Evolutionary conservation across 495 filamentous ascomycete species (phyloP).

Genomic region (Aspergillus taichungensis): DNA sequence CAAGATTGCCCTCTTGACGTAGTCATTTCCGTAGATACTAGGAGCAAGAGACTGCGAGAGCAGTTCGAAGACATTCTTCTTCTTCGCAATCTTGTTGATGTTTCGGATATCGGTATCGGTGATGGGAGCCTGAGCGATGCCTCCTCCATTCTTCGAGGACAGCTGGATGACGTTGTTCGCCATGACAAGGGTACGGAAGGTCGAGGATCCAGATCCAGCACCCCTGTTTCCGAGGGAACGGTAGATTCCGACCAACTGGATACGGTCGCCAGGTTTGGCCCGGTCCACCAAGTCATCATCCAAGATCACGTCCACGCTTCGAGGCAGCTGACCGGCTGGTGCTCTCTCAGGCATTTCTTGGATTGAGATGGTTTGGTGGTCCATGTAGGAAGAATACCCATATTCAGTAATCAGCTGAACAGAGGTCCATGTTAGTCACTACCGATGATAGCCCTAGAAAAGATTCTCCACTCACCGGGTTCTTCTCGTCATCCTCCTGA

Average conservation of each 20-base stretch:
- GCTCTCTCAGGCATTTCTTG: conserved; percentile 99
- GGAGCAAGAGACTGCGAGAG: conserved; percentile 96
- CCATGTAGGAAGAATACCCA: conserved; percentile 88
- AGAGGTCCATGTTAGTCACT: conserved; percentile 7
- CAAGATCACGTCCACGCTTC: conserved; percentile 94
- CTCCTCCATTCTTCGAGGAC: conserved; percentile 92
- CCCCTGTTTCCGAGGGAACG: conserved; percentile 91
- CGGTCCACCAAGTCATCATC: conserved; percentile 95
- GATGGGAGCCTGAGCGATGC: conserved; percentile 82
- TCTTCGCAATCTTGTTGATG: conserved; percentile 96
- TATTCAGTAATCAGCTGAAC: conserved; percentile 79
- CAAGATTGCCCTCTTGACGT: conserved; percentile 97
- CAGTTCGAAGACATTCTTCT: conserved; percentile 86
- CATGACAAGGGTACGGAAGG: conserved; percentile 86
- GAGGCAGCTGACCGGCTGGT: conserved; percentile 89
- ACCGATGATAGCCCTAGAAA: background rate
- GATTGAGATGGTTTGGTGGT: conserved; percentile 96
- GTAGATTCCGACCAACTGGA: conserved; percentile 92
- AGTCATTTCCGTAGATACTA: conserved; percentile 93
- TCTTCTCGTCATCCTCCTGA: conserved; percentile 80
- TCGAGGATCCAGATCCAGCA: conserved; percentile 72
- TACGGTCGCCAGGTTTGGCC: conserved; percentile 90
- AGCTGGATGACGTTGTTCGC: conserved; percentile 94
- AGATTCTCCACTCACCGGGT: conserved; percentile 42
- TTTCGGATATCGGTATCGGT: conserved; percentile 98